Percentiles rank a stretch among this genome's conserved stretches.
phyloP scores from a whole-genome alignment of 805 yeast genomes.

The Candida chauliodis region DNA sequence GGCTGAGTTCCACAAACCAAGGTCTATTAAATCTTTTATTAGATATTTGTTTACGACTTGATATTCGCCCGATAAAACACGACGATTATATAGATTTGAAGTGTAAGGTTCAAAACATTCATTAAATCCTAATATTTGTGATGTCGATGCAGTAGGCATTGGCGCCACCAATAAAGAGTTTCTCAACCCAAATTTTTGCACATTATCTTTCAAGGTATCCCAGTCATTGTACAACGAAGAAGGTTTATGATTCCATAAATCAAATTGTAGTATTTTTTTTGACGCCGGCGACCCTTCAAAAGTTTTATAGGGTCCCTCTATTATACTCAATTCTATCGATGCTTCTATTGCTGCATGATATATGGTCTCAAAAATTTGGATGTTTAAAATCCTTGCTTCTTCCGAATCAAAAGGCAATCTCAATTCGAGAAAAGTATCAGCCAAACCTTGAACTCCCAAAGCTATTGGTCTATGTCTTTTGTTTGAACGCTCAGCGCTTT shows the following conservation, averaged over 20 bases:
- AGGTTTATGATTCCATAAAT: conserved; percentile 81
- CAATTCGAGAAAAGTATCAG: conserved; percentile 78
- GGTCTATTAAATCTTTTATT: conserved; percentile 72
- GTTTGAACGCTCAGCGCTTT: conserved; percentile 72
- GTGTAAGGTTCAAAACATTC: conserved; percentile 97
- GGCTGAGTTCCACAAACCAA: conserved; percentile 78
- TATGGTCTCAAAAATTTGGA: conserved; percentile 89
- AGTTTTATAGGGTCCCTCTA: conserved; percentile 65
- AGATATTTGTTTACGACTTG: conserved; percentile 89
- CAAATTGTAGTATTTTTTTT: conserved; percentile 78
- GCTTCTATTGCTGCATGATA: conserved; percentile 92
- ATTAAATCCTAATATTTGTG: conserved; percentile 88
- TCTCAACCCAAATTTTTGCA: conserved; percentile 67
- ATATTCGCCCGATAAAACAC: conserved; percentile 91
- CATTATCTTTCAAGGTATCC: conserved; percentile 61
- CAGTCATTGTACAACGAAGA: conserved; percentile 77
- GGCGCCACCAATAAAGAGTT: conserved; percentile 89
- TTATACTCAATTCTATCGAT: conserved; percentile 74
- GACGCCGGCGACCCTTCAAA: conserved; percentile 90
- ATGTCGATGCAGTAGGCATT: conserved; percentile 98
- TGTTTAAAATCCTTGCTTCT: conserved; percentile 72
- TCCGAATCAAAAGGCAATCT: conserved; percentile 83
- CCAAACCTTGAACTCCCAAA: conserved; percentile 97
- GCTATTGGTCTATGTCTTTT: conserved; percentile 88
- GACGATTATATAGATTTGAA: conserved; percentile 84